Conservation (phyloP, 345 rosid genomes). For the Eucalyptus regnans region DNA sequence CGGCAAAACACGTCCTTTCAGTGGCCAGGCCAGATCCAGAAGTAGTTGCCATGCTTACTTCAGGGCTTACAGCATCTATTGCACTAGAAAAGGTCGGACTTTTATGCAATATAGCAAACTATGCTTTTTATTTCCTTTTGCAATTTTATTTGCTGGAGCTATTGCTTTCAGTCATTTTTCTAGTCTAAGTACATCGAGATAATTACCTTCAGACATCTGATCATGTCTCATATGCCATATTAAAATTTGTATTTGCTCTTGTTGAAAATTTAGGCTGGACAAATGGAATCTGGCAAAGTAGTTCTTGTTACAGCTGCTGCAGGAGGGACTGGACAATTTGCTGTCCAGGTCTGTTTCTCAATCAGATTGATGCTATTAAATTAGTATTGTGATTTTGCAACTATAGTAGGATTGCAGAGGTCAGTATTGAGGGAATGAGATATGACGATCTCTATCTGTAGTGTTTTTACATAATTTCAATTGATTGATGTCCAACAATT, state of each 20-base stretch:
- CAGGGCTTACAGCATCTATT: constrained; percentile 90
- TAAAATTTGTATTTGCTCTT: neutral
- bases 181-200: neutral
- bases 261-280: constrained; percentile 51
- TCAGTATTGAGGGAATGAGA: neutral
- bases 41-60: constrained; percentile 98
- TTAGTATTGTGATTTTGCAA: neutral
- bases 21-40: constrained; percentile 94
- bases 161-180: neutral
- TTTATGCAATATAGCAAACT: neutral
- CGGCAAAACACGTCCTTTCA: constrained; percentile 67
- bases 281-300: constrained; percentile 65
- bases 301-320: constrained; percentile 98
- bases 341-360: constrained; percentile 61
- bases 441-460: neutral
- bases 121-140: neutral
- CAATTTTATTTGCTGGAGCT: neutral
- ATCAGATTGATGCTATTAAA: neutral
- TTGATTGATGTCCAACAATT: neutral
- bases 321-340: constrained; percentile 98
- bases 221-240: neutral
- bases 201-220: neutral
- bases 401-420: neutral
- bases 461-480: neutral
- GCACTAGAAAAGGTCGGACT: constrained; percentile 73